Evolutionary conservation across 306 rosid genomes (phyloP), one percentile per base, ranked within the genome.

Genomic region (Hippophae gyantsensis): DNA sequence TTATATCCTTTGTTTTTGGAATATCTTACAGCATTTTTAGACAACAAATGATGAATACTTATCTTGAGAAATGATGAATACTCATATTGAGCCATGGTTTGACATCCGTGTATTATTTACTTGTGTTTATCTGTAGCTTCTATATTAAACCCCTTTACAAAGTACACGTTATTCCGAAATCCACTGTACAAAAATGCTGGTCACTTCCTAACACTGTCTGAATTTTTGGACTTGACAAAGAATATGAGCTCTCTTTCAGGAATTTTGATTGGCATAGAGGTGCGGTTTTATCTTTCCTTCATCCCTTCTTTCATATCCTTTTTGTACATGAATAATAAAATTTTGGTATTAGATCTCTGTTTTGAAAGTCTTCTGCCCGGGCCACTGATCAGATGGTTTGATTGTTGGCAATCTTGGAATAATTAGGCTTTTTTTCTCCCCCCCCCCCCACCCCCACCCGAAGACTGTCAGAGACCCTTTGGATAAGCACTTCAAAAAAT

Each of bases 211-310:
- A 62, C 86, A 14, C 71, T 93, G 61, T 68, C 89, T 12, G 90
- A 88, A 5, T 93, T 93, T 78, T 73, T 93, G 82, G 69, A 79
- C 53, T 66, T 93, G 82, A 65, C 97, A 54, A 86, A 84, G 78
- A 82, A 70, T 18, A 57, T 77, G 2, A 66, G 78, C 53, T 78
- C 94, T 70, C 85, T 93, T 62, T 65, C 83, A 9, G 95, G 95
- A 60, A 67, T 93, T 69, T 42, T 81, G 69, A 80, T 93, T 68
- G 66, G 61, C 72, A 73, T 93, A 73, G 89, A 93, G 90, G 99
- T 85, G 57, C 32, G 89, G 42, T 50, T 62, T 62, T 56, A 8
- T 60, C 46, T 54, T 40, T 38, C 23, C 10, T 5, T 41, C n/a
- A 6, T 51, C 46, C 50, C 43, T 40, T 71, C 47, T 8, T 5